Conservation (phyloP, 1,139 yeast species). For the Hyphopichia wangnamkhiaoensis region DNA sequence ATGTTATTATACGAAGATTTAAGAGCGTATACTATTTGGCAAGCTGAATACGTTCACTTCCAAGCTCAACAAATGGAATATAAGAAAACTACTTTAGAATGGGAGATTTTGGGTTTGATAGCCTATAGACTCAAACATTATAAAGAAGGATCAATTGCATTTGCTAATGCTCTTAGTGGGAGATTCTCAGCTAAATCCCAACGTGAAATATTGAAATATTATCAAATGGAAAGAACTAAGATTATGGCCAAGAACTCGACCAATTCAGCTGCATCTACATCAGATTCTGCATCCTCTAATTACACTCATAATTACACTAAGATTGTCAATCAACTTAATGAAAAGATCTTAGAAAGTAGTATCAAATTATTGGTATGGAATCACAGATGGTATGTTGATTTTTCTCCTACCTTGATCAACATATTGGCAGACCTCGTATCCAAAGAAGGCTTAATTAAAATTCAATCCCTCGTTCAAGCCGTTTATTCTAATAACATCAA, state of each 20-base stretch:
- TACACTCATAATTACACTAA: constrained; percentile 38
- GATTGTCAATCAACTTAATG: constrained; percentile 52
- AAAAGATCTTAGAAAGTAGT: constrained; percentile 64
- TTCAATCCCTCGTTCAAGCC: constrained; percentile 75
- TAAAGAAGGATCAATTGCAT: constrained; percentile 81
- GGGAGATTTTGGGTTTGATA: constrained; percentile 88
- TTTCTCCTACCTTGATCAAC: constrained; percentile 65
- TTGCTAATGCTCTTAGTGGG: constrained; percentile 75
- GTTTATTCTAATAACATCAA: constrained; percentile 51
- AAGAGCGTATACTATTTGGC: constrained; percentile 86
- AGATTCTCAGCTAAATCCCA: constrained; percentile 81
- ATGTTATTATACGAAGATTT: constrained; percentile 87
- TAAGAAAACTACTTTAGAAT: constrained; percentile 81
- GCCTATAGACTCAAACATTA: constrained; percentile 78
- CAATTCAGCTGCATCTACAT: constrained; percentile 16
- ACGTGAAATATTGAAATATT: constrained; percentile 69
- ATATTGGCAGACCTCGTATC: constrained; percentile 63
- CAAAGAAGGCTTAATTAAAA: constrained; percentile 76
- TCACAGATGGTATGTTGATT: constrained; percentile 95
- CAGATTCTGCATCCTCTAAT: constrained; percentile 12
- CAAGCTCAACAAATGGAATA: constrained; percentile 72
- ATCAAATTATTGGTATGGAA: constrained; percentile 89
- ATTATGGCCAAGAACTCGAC: constrained; percentile 31
- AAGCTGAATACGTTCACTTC: constrained; percentile 70
- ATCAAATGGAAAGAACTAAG: constrained; percentile 49